Base-by-base conservation (phyloP, 148 eudicot species). In the Vaccinium macrocarpon region DNA sequence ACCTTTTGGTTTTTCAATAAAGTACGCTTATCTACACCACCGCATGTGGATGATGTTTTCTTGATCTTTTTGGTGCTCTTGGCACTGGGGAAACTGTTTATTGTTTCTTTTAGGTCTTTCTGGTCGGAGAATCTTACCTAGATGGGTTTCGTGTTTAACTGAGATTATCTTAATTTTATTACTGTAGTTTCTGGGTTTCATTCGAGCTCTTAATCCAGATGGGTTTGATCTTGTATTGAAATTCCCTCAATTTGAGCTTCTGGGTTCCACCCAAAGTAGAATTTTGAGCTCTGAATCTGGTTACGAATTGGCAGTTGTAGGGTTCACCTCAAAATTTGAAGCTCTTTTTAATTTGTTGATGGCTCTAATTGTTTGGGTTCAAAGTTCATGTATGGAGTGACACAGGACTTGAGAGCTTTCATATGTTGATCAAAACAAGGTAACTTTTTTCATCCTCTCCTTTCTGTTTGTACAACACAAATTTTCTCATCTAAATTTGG, bases 31-130 rank as follows among this genome's bases (percentile, higher is more conserved):
- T 73, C 72, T 12, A 5, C 38, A 35, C 38, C 14, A 25, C 76
- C 76, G 55, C 85, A 84, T 74, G 86, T 87, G 86, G 59, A 32
- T 64, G 38, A 84, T 76, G 76, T 80, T 10, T 78, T 61, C 11
- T 25, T 46, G 55, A 50, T 81, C 35, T 46, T 79, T 56, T 79
- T 70, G n/a, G n/a, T 50, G 66, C 15, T 78, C 29, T 75, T 53
- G 18, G 27, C 35, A n/a, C 13, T 14, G 66, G 9, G 53, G 55
- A 72, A 38, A 48, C 52, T 75, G 78, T 46, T 48, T 48, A 21
- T 46, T 19, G 78, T 51, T 51, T 50, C 56, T 51, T 77, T 77
- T 35, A 9, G 80, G 79, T 57, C 9, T 77, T 77, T 52, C 19
- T 77, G 59, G 35, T n/a, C 59, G 21, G 13, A 23, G 18, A n/a